A percentile compares a stretch with the other conserved stretches of the same genome.
Evolutionary conservation across 1,139 yeast genomes (phyloP).

Genomic region (Hanseniaspora uvarum): DNA sequence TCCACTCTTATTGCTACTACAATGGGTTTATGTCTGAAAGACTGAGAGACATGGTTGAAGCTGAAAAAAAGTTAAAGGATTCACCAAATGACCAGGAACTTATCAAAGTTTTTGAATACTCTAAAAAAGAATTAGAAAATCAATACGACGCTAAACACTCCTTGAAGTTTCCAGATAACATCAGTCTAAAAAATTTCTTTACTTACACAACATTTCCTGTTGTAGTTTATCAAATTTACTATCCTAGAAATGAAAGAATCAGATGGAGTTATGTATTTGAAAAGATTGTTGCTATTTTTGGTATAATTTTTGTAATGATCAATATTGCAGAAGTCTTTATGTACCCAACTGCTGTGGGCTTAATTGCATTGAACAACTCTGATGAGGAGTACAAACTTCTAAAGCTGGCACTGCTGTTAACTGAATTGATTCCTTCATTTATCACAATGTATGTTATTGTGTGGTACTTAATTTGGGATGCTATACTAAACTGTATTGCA

Average conservation of each 20-base stretch:
- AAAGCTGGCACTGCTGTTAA: conserved; percentile 41
- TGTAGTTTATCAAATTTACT: conserved; percentile 66
- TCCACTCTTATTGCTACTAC: conserved; percentile 81
- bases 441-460: conserved; percentile 61
- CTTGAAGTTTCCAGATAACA: conserved; percentile 53
- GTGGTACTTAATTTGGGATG: conserved; percentile 90
- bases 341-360: conserved; percentile 63
- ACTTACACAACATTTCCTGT: conserved; percentile 85
- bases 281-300: conserved; percentile 71
- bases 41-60: conserved; percentile 22
- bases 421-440: conserved; percentile 76
- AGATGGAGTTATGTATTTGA: conserved; percentile 62
- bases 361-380: conserved; percentile 34
- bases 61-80: conserved; percentile 18
- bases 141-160: conserved; percentile 32
- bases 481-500: conserved; percentile 77
- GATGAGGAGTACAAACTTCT: conserved; percentile 40
- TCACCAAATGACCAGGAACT: conserved; percentile 32
- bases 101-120: conserved; percentile 46
- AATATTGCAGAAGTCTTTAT: conserved; percentile 66
- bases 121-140: conserved; percentile 50
- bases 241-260: conserved; percentile 62
- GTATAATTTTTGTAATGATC: conserved; percentile 75
- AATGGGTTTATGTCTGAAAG: conserved; percentile 74
- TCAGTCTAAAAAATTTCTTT: conserved; percentile 58